These are phyloP conservation scores for Amniculicola lignicola DNA, from an alignment of 495 filamentous ascomycete genomes.

Conservation along the genomic window DNA sequence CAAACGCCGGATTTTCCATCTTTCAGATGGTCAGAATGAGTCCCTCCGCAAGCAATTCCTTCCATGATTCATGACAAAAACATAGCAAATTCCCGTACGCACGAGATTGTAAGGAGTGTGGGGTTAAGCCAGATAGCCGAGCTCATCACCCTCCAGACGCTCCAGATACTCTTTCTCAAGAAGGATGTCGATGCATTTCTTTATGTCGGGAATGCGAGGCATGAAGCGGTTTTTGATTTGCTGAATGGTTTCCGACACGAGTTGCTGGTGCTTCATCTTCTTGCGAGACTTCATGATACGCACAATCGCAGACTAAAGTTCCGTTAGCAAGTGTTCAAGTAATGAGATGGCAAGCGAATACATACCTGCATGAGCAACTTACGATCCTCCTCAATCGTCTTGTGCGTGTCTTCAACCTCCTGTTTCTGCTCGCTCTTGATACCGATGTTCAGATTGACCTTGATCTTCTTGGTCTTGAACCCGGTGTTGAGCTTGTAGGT, in stretches of 20 bases:
- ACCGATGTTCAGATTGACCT: slow-evolving; percentile 90
- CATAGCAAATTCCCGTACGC: too few relatives aligned
- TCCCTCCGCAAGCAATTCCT: too few relatives aligned
- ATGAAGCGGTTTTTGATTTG: slow-evolving; percentile 94
- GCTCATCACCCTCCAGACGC: slow-evolving; percentile 86
- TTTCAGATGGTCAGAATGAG: too few relatives aligned
- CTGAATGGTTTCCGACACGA: slow-evolving; percentile 89
- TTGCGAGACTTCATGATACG: slow-evolving; percentile 99
- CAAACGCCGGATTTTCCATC: too few relatives aligned
- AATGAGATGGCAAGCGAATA: slow-evolving; percentile 26
- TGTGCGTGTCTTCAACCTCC: slow-evolving; percentile 94
- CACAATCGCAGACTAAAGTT: slow-evolving; percentile 84
- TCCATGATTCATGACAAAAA: too few relatives aligned
- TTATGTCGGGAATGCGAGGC: slow-evolving; percentile 91
- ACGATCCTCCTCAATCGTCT: slow-evolving; percentile 97
- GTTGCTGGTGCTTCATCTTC: slow-evolving; percentile 92
- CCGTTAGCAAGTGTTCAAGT: slow-evolving; percentile 18
- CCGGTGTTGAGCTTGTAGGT: slow-evolving; percentile 80
- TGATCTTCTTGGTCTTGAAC: slow-evolving; percentile 96
- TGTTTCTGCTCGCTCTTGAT: slow-evolving; percentile 94
- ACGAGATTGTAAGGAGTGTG: too few relatives aligned
- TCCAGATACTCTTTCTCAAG: slow-evolving; percentile 99
- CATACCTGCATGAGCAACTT: slow-evolving; percentile 94
- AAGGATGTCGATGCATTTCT: slow-evolving; percentile 98
- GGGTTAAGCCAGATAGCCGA: slow-evolving; percentile 80